These are phyloP conservation scores for Prosopis cineraria DNA, from an alignment of 306 rosid species.

Conservation along the genomic window DNA sequence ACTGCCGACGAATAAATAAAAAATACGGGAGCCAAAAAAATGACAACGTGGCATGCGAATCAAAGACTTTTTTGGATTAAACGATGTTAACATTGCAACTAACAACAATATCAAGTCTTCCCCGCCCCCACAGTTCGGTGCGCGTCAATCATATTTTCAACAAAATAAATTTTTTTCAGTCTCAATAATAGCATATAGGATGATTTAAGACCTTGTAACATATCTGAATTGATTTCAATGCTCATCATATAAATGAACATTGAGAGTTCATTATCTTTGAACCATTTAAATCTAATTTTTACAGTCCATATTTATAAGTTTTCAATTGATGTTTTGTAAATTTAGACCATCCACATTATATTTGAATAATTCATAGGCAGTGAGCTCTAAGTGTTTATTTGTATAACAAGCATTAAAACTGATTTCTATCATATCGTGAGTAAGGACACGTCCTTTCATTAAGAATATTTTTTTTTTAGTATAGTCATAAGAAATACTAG, in stretches of 20 bases:
- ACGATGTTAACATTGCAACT: conserved; percentile 8
- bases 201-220: no score
- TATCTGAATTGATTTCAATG: no score
- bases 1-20: background rate
- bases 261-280: no score
- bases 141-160: background rate
- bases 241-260: no score
- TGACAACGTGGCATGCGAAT: background rate
- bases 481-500: background rate
- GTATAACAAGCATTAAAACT: no score
- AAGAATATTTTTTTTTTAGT: background rate
- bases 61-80: background rate
- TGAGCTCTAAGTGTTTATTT: no score
- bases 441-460: background rate
- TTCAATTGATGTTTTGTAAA: no score
- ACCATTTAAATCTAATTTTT: no score
- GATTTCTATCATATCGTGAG: no score
- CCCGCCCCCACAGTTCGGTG: conserved; percentile 3
- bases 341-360: no score
- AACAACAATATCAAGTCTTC: background rate
- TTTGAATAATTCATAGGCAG: no score
- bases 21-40: background rate
- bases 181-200: background rate
- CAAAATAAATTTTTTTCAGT: background rate
- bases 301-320: no score